phyloP scores from a whole-genome alignment of 495 filamentous ascomycete species.

The Stereocaulon alpinum region DNA sequence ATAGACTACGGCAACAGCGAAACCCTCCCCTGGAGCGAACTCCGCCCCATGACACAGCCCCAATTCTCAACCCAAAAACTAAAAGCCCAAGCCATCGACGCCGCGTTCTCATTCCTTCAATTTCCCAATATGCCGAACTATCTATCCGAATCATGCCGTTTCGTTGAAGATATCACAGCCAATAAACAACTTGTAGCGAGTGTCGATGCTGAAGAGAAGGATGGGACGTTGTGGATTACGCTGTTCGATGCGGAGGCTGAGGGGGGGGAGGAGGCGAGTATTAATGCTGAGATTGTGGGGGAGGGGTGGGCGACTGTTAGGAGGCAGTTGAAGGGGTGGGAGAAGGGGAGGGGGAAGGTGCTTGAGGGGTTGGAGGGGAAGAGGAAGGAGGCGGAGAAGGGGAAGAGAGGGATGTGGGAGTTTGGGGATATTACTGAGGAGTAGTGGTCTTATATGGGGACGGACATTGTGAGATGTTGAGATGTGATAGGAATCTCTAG shows the following conservation, averaged over 20 bases:
- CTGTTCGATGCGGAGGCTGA: slow-evolving; percentile 59
- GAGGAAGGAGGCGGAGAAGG: slow-evolving; percentile 65
- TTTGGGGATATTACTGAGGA: slow-evolving; percentile 94
- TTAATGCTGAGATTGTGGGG: slow-evolving; percentile 74
- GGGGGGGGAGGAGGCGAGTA: slow-evolving; percentile 55
- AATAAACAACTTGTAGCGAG: slow-evolving; percentile 73
- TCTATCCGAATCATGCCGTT: slow-evolving; percentile 61
- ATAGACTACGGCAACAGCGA: slow-evolving; percentile 96
- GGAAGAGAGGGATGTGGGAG: slow-evolving; percentile 86
- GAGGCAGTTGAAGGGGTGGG: slow-evolving; percentile 80
- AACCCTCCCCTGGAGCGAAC: slow-evolving; percentile 66
- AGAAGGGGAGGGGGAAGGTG: slow-evolving; percentile 60
- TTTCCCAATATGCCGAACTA: slow-evolving; percentile 73
- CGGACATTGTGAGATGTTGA: background rate
- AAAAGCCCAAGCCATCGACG: slow-evolving; percentile 77
- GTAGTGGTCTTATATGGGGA: slow-evolving; percentile 28
- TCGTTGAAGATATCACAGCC: slow-evolving; percentile 55
- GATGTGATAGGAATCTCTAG: too few species aligned
- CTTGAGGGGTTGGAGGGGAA: slow-evolving; percentile 55
- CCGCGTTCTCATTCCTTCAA: slow-evolving; percentile 77
- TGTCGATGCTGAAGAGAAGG: slow-evolving; percentile 70
- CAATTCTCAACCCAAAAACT: slow-evolving; percentile 74
- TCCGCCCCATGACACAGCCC: slow-evolving; percentile 65
- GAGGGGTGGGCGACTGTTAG: slow-evolving; percentile 86
- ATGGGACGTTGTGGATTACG: slow-evolving; percentile 72